Evolutionary conservation across 768 basidiomycete species (phyloP).

Genomic region (Pisolithus marmoratus): DNA sequence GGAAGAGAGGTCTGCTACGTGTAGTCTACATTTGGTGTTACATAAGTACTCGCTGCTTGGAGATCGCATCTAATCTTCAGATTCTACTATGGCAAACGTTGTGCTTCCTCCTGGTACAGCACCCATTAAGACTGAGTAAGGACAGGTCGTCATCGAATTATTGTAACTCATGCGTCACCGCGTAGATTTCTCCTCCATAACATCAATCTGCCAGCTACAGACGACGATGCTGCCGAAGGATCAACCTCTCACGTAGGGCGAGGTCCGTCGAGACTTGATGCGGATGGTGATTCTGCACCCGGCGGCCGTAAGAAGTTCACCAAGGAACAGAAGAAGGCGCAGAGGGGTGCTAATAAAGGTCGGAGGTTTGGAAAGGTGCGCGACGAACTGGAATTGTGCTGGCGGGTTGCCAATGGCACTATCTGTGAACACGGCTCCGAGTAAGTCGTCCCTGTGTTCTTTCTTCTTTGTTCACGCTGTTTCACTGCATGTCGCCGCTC

Average conservation of each 20-base stretch:
- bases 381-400: conserved; percentile 82
- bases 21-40: too few relatives aligned
- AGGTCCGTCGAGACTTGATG: conserved; percentile 26
- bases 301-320: conserved; percentile 38
- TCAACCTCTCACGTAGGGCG: conserved; percentile 31
- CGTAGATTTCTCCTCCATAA: conserved; percentile 37
- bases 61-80: neutral
- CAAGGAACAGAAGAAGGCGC: conserved; percentile 67
- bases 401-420: conserved; percentile 64
- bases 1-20: too few relatives aligned
- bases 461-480: neutral
- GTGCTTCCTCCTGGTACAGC: conserved; percentile 40
- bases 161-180: neutral
- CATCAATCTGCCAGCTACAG: conserved; percentile 25
- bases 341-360: conserved; percentile 79
- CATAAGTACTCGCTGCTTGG: neutral
- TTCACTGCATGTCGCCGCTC: neutral
- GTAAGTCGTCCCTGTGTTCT: conserved; percentile 33
- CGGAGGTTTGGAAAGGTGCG: conserved; percentile 70
- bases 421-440: conserved; percentile 66
- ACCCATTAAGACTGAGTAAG: conserved; percentile 49
- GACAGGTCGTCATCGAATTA: neutral
- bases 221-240: conserved; percentile 66
- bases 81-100: conserved; percentile 5
- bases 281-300: conserved; percentile 24